phyloP scores from a whole-genome alignment of 2,329 filamentous ascomycete genomes.

The Lachnellula willkommii region DNA sequence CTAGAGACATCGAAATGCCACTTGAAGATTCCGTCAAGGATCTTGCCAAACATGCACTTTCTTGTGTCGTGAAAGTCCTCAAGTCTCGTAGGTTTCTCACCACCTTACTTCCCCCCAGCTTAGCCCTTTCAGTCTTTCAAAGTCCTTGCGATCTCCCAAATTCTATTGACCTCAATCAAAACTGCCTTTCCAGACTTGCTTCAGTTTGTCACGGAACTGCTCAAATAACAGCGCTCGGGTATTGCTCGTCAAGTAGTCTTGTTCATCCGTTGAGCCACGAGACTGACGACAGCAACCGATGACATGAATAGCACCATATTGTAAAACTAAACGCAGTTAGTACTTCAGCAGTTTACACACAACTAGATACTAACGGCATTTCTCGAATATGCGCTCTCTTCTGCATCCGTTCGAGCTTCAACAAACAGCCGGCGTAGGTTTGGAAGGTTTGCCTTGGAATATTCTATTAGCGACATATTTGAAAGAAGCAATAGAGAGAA shows the following conservation, averaged over 20 bases:
- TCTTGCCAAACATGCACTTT: too few relatives aligned
- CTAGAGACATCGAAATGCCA: background rate
- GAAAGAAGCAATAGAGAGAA: background rate
- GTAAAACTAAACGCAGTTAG: conserved; percentile 66
- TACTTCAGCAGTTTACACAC: conserved; percentile 2
- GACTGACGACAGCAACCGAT: conserved; percentile 87
- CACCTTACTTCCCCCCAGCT: background rate
- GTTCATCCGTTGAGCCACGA: conserved; percentile 78
- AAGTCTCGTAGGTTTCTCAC: background rate
- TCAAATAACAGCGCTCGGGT: background rate
- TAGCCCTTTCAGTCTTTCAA: background rate
- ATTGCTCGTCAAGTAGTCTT: conserved; percentile 13
- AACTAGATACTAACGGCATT: conserved; percentile 64
- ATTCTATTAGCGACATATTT: conserved; percentile 22
- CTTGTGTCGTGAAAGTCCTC: too few relatives aligned
- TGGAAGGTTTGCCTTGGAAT: conserved; percentile 63
- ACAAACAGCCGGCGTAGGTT: conserved; percentile 96
- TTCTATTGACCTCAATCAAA: background rate
- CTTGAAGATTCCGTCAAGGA: background rate
- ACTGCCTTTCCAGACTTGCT: background rate
- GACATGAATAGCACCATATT: conserved; percentile 96
- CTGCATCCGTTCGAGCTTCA: conserved; percentile 84
- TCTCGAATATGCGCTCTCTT: conserved; percentile 90
- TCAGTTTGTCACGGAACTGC: background rate
- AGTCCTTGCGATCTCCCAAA: background rate